Conservation (phyloP, 176 grass and related monocot genomes). For the Carex kokanica region DNA sequence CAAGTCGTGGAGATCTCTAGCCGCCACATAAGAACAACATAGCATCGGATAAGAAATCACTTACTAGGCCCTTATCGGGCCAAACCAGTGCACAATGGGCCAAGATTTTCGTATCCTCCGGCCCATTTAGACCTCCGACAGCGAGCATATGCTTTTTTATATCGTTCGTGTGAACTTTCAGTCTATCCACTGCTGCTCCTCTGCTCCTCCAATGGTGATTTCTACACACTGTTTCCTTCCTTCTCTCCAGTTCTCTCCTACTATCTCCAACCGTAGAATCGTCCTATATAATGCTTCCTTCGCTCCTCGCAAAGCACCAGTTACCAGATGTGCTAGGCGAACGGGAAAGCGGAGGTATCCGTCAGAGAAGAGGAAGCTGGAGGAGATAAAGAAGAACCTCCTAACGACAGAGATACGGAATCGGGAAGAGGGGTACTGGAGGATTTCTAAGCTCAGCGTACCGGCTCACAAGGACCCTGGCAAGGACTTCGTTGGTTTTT, state of each 20-base stretch:
- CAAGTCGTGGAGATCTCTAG: too few relatives aligned
- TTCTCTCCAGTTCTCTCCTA: slow-evolving; percentile 16
- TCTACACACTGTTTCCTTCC: slow-evolving; percentile 6
- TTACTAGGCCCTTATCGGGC: not conserved
- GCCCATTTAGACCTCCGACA: not conserved
- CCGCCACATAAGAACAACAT: too few relatives aligned
- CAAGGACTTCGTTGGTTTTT: slow-evolving; percentile 71
- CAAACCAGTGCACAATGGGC: not conserved
- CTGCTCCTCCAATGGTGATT: slow-evolving; percentile 36
- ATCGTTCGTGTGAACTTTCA: not conserved
- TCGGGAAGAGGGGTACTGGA: slow-evolving; percentile 65
- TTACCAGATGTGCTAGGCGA: slow-evolving; percentile 65
- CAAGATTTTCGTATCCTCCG: not conserved
- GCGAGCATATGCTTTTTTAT: not conserved
- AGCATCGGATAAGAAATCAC: too few relatives aligned
- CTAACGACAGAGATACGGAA: slow-evolving; percentile 35
- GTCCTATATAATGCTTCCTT: not conserved
- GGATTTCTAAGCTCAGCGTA: slow-evolving; percentile 74
- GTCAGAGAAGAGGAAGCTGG: slow-evolving; percentile 87
- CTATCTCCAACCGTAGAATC: not conserved
- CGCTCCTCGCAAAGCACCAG: slow-evolving; percentile 14
- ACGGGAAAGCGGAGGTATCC: slow-evolving; percentile 87
- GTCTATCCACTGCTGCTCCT: not conserved
- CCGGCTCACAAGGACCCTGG: slow-evolving; percentile 78
- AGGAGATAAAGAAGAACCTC: slow-evolving; percentile 40